These are phyloP conservation scores for Capronia epimyces DNA, from an alignment of 2,329 filamentous ascomycete species.

Conservation along the genomic window DNA sequence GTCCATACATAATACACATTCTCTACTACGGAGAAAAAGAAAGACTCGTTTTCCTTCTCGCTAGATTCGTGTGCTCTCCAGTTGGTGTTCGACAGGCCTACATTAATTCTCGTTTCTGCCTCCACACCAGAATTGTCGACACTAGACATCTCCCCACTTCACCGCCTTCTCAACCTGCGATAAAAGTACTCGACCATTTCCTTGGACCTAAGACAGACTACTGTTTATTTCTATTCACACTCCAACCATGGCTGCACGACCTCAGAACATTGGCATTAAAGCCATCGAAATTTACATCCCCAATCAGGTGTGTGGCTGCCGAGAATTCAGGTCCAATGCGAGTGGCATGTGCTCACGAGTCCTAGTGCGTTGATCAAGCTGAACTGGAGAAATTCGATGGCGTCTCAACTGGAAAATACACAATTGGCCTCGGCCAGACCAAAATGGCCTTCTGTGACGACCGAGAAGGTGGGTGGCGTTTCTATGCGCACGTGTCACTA, in stretches of 20 bases:
- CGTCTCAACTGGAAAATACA: slow-evolving; percentile 77
- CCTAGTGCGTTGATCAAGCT: slow-evolving; percentile 73
- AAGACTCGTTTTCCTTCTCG: background rate
- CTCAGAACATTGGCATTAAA: slow-evolving; percentile 86
- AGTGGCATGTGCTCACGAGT: slow-evolving; percentile 12
- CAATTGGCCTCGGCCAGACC: slow-evolving; percentile 83
- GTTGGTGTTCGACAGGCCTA: background rate
- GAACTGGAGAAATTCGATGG: slow-evolving; percentile 85
- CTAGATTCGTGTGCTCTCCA: background rate
- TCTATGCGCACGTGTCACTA: background rate
- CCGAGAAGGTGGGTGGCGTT: slow-evolving; percentile 61
- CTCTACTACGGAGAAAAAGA: background rate
- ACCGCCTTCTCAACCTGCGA: slow-evolving; percentile 9
- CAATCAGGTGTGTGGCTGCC: slow-evolving; percentile 63
- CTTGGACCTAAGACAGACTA: too few relatives aligned
- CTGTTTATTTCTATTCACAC: background rate
- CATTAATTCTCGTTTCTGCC: slow-evolving; percentile 8
- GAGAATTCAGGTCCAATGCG: background rate
- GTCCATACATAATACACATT: background rate
- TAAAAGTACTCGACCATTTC: background rate
- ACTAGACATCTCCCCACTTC: slow-evolving; percentile 7
- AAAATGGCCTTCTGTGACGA: slow-evolving; percentile 92
- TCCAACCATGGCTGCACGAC: slow-evolving; percentile 61
- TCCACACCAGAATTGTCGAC: slow-evolving; percentile 5
- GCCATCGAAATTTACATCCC: slow-evolving; percentile 88